A percentile compares a stretch with the other conserved stretches of the same genome.
Evolutionary conservation across 495 filamentous ascomycete genomes (phyloP).

Genomic region (Aspergillus bridgeri): DNA sequence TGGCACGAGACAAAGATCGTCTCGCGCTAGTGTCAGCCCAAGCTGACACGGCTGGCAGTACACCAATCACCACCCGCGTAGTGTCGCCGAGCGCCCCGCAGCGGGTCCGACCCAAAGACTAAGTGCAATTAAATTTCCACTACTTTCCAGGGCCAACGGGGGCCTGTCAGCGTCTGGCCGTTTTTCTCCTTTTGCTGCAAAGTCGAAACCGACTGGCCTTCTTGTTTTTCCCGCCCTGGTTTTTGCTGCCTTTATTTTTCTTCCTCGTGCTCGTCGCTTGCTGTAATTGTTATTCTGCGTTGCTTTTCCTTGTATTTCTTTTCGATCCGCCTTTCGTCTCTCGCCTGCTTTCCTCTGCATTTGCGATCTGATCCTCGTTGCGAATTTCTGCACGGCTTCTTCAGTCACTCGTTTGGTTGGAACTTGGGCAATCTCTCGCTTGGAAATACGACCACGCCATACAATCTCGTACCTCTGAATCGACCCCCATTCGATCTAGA

Average conservation of each 20-base stretch:
- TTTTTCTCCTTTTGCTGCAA: background rate
- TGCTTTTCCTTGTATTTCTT: constrained; percentile 8
- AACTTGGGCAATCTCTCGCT: background rate
- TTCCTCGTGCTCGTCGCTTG: constrained; percentile 5
- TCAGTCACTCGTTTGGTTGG: background rate
- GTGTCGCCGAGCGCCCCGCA: background rate
- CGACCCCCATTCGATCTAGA: background rate
- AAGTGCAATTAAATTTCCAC: constrained; percentile 6
- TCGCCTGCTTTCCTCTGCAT: background rate
- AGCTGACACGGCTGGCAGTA: constrained; percentile 15
- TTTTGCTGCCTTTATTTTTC: constrained; percentile 1
- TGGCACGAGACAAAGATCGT: constrained; percentile 26
- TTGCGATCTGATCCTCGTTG: background rate
- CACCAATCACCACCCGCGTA: constrained; percentile 10
- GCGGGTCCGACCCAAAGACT: background rate
- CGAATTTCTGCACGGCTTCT: background rate
- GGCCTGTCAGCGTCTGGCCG: constrained; percentile 14
- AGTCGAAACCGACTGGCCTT: background rate
- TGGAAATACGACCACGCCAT: background rate
- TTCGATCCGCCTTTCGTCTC: constrained; percentile 1
- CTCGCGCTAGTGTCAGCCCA: constrained; percentile 16
- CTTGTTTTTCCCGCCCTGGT: constrained; percentile 5
- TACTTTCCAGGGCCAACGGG: constrained; percentile 15
- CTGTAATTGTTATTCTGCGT: constrained; percentile 6
- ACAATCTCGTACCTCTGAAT: background rate